phyloP scores from a whole-genome alignment of 495 filamentous ascomycete species.

The Neurospora hispaniola region DNA sequence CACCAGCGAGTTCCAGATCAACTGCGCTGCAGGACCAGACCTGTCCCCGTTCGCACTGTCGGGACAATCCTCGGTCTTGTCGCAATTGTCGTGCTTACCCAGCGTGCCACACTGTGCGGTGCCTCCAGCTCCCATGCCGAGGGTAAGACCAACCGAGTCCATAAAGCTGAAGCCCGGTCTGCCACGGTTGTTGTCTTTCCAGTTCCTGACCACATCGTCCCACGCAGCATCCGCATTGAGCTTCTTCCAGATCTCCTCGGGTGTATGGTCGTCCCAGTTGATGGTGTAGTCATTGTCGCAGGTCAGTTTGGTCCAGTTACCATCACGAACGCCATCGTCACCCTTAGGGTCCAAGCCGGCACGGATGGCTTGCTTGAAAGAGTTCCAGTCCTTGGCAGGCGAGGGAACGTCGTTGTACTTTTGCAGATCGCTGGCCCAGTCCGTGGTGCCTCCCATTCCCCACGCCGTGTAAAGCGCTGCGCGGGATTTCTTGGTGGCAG shows the following conservation, averaged over 20 bases:
- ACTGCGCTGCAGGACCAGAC: conserved; percentile 16
- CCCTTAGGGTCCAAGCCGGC: not conserved
- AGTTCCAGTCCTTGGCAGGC: conserved; percentile 2
- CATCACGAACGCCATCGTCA: not conserved
- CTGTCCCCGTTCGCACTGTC: not conserved
- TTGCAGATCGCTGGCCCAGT: conserved; percentile 7
- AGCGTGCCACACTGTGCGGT: not conserved
- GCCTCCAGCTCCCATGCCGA: not conserved
- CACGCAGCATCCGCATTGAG: conserved; percentile 18
- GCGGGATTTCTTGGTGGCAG: not conserved
- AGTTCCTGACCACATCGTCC: conserved; percentile 10
- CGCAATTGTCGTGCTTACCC: not conserved
- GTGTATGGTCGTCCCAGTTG: not conserved
- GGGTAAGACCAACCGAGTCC: conserved; percentile 54
- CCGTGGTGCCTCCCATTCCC: conserved; percentile 6
- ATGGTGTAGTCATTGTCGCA: conserved; percentile 5
- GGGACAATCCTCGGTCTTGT: not conserved
- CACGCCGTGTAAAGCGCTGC: not conserved
- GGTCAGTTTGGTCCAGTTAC: conserved; percentile 15
- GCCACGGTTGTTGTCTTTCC: not conserved
- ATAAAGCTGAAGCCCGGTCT: conserved; percentile 48
- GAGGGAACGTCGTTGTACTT: not conserved
- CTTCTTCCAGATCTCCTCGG: conserved; percentile 12
- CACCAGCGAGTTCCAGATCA: conserved; percentile 25
- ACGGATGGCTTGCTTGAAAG: not conserved